A percentile compares a stretch with the other conserved stretches of the same genome.
These are phyloP conservation scores for Hippophae tibetana DNA, from an alignment of 306 rosid genomes.

Conservation along the genomic window DNA sequence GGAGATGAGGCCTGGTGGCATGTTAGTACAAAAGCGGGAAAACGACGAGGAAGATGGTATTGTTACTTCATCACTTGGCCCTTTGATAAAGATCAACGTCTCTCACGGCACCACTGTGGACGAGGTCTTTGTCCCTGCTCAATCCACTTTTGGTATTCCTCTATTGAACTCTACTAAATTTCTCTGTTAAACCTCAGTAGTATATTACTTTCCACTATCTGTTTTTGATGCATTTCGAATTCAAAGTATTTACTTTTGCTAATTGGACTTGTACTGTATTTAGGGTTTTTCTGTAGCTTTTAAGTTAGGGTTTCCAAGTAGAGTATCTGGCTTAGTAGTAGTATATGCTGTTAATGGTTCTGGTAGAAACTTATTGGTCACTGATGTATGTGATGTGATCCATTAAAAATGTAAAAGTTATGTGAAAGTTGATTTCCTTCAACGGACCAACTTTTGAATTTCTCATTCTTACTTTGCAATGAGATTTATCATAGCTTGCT, in stretches of 20 bases:
- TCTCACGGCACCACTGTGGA: conserved; percentile 23
- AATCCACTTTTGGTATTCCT: conserved; percentile 39
- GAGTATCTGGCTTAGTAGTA: too few species aligned
- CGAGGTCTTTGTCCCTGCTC: conserved; percentile 34
- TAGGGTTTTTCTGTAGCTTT: background rate
- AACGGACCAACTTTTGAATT: background rate
- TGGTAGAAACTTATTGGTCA: too few species aligned
- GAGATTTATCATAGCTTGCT: conserved; percentile 15
- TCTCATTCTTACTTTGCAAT: conserved; percentile 5
- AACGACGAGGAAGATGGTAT: conserved; percentile 9
- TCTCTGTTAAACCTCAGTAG: too few species aligned
- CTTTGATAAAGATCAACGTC: conserved; percentile 31
- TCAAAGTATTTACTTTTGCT: background rate
- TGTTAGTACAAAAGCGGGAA: conserved; percentile 38
- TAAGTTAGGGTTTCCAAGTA: background rate
- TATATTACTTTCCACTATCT: background rate
- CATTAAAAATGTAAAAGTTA: background rate
- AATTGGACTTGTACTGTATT: background rate
- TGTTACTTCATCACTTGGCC: conserved; percentile 18
- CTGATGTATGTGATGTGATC: background rate
- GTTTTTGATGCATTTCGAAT: background rate
- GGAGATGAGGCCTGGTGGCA: conserved; percentile 39
- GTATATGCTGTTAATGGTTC: too few species aligned
- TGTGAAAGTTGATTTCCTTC: background rate
- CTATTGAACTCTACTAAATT: background rate